Base-by-base conservation (phyloP, 192 early-diverging fungal genomes). In the Mortierella claussenii region DNA sequence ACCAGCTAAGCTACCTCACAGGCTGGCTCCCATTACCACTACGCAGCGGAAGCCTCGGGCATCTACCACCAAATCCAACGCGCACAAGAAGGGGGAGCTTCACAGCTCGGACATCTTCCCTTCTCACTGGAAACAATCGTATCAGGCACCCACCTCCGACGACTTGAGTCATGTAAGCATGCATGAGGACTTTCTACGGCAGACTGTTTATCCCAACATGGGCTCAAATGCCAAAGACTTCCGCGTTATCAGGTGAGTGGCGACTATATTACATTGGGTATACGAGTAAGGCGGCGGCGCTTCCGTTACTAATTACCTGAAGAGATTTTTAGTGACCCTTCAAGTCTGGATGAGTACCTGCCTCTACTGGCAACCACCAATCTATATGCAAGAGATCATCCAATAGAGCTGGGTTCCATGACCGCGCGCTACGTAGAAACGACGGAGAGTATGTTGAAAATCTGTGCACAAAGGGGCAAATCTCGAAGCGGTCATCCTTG, bases 301-400 rank as follows among this genome's bases (percentile, higher is more conserved):
- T n/a, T n/a, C n/a, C n/a, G n/a, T 28, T 8, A 33, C 9, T 13
- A 13, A 33, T 26, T 44, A 36, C 44, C 9, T 30, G 42, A 18
- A 28, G 34, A 4, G 33, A 31, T 6, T 27, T 2, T 18, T 24
- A 74, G 70, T 23, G 70, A 64, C 1, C 48, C 60, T 0, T 42
- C 70, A 13, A 62, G 62, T 21, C 27, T 76, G 73, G 73, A 65
- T 12, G 73, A 76, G 28, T 76, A 76, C 20, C 27, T 76, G 27
- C 73, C 73, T 15, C 21, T 59, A 4, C 26, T 56, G 17, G 18
- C 73, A 12, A 61, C 52, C 5, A 50, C 65, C 9, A 66, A 21
- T 6, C 32, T 59, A 23, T n/a, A 46, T 26, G 20, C 55, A 53
- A 32, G 64, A 13, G 63, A 56, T 17, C 6, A 42, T 30, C n/a